Evolutionary conservation across 2,329 filamentous ascomycete genomes (phyloP), one percentile per base, ranked within the genome.

Genomic region (Paecilomyces sp.): DNA sequence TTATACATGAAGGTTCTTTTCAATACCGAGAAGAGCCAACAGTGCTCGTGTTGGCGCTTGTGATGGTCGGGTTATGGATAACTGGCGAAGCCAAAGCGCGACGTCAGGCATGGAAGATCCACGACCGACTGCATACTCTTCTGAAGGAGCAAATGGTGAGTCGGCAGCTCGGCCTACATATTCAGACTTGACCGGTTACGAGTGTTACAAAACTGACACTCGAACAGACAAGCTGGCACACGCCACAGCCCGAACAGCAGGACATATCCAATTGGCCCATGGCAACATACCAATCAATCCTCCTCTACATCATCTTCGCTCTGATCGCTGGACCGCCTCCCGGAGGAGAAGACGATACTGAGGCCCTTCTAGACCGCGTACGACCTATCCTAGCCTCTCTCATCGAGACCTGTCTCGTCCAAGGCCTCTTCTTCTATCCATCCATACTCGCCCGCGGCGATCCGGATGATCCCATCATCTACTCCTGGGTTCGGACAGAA

Each of bases 221-320:
- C 30, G 6, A 53, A 50, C 52, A 60, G 61, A 34, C 54, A 12
- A 58, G 47, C 4, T 60, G 58, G 58, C 22, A 56, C 50, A 55
- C 34, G 13, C 47, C 56, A 41, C 13, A 50, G 36, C 25, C 18
- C 25, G 22, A 67, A 60, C n/a, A 51, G 54, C 22, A 18, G 2
- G 51, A 53, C 11, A 53, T 13, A 13, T 13, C 18, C 22, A 11
- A 30, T 28, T 72, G 69, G 67, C 71, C 71, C n/a, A 65, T 73
- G 8, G 58, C 71, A 2, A 70, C 64, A 7, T 73, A 71, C 24
- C 71, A 74, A 62, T 67, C 68, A 13, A 69, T 73, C 28, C 56
- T 74, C 15, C 57, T 74, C 1, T 67, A 72, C 57, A 62, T 70
- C 7, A 68, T 74, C 13, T 70, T 71, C 56, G 60, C 69, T 25